Conservation (phyloP, 2,329 filamentous ascomycete species). For the Pestalotiopsis sp. region DNA sequence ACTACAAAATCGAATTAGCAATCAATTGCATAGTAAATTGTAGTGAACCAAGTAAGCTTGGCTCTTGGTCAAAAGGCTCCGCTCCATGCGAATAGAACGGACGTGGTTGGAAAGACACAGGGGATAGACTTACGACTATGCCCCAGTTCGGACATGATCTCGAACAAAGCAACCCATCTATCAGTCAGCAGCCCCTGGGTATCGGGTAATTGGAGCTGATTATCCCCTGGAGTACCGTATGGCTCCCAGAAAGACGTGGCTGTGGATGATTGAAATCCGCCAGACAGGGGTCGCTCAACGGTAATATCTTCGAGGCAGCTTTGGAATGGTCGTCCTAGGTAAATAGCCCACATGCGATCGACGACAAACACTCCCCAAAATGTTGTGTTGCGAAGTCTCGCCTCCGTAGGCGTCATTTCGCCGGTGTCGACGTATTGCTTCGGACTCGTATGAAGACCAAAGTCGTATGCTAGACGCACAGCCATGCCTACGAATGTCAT, state of each 20-base stretch:
- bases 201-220: not conserved
- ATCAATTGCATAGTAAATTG: too few species aligned
- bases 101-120: too few species aligned
- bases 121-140: not conserved
- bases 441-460: not conserved
- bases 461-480: not conserved
- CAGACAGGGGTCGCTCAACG: not conserved
- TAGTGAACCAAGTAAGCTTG: too few species aligned
- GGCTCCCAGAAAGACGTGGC: not conserved
- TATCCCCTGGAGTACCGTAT: not conserved
- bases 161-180: not conserved
- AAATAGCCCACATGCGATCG: not conserved
- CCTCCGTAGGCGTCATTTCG: not conserved
- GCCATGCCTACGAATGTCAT: not conserved
- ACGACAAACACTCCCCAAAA: not conserved
- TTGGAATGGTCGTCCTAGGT: not conserved
- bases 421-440: not conserved
- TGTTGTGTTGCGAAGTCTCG: not conserved
- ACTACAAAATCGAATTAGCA: not conserved
- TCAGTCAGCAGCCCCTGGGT: not conserved
- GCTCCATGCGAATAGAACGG: too few species aligned
- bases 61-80: too few species aligned
- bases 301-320: not conserved
- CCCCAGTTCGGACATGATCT: not conserved
- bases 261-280: not conserved